Evolutionary conservation across 2,329 filamentous ascomycete genomes (phyloP), one percentile per base, ranked within the genome.

Genomic region (Cephalotrichum gorgonifer): DNA sequence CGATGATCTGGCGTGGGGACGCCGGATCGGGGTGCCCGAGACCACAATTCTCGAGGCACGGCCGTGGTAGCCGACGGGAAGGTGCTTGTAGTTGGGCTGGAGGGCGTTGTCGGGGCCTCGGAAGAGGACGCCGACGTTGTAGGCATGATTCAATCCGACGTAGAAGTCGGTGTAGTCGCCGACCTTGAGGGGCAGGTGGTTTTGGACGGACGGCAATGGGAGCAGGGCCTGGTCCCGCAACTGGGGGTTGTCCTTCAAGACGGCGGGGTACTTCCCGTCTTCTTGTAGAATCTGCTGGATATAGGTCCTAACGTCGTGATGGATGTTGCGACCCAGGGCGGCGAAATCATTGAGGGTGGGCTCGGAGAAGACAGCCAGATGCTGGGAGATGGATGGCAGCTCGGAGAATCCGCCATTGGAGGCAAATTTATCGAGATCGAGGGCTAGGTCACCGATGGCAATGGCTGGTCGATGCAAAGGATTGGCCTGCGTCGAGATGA

Each of bases 91-190:
- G 61, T 88, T 88, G 22, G 81, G 80, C 58, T 87, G 81, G 14
- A 45, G 43, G 1, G 83, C 83, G 56, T 86, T 85, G n/a, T 75
- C 72, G 1, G 79, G 72, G 0, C 82, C 83, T 38, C 84, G 75
- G 63, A 88, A 85, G 26, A 87, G 71, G 2, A 77, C 72, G 7
- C 82, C 83, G 25, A 81, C 71, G 54, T 54, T 52, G 65, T 79
- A 81, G 14, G 85, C 85, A 62, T 88, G 85, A 59, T 86, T 81
- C 53, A 79, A 62, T n/a, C 85, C 85, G 8, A 81, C 84, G 58
- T 84, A 88, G 68, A 88, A 88, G 61, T 88, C 85, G 7, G 84
- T 85, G 59, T 88, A 88, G 60, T 88, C 85, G 43, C 82, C 28
- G 12, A 30, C 12, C 6, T 12, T 30, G 6, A 30, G 6, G 12